Evolutionary conservation across 1,284 basidiomycete species (phyloP), one percentile per base, ranked within the genome.

Genomic region (Pyrrhoderma lamaoense): DNA sequence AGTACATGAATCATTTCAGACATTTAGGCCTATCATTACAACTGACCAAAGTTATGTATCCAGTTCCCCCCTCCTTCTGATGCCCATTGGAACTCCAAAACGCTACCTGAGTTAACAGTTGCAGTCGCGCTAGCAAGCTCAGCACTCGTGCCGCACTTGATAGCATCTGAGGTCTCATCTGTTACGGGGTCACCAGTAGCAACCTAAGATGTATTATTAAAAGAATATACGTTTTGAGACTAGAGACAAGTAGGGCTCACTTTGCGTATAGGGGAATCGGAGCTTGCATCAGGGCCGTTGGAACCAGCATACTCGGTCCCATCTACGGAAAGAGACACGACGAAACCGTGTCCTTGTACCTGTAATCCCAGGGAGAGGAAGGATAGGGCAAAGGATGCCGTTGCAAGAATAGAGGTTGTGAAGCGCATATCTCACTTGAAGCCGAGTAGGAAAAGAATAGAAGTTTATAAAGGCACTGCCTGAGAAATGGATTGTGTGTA

Each of bases 1-100:
- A 9, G 31, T 27, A 45, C 22, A 45, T 22, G 18, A 7, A 8
- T 13, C n/a, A n/a, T n/a, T n/a, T n/a, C n/a, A n/a, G n/a, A n/a
- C n/a, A n/a, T n/a, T n/a, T n/a, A n/a, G n/a, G n/a, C n/a, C n/a
- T n/a, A n/a, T n/a, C n/a, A 25, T 21, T 4, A 36, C 14, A 13
- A 46, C 52, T 42, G 19, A 54, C 52, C 52, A 21, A 42, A 42
- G 31, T 45, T 54, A 37, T 54, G 52, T 16, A 54, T 42, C 52
- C 52, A 54, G 23, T 54, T 54, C 3, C 43, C 44, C 22, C 43
- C 43, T 2, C 38, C 42, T 14, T 50, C 47, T 8, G 38, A 27
- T 21, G 23, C 39, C 52, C 52, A 54, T 16, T 19, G 34, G 37
- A 54, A 46, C 37, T 54, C 27, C 8, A 54, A 22, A 3, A 16